phyloP scores from a whole-genome alignment of 2,329 filamentous ascomycete species.

The Aspergillus persii region DNA sequence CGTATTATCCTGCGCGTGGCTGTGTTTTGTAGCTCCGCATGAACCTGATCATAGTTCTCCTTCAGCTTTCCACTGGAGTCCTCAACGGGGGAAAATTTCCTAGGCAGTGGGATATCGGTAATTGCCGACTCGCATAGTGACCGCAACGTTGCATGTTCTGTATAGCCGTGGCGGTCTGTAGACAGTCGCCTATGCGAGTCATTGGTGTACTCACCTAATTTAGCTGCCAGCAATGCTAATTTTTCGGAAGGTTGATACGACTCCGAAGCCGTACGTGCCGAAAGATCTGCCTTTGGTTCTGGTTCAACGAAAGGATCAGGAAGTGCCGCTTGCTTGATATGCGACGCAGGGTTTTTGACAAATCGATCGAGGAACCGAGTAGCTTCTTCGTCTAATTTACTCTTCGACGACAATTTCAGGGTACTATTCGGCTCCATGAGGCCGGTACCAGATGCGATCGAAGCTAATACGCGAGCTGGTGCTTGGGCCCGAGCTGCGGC shows the following conservation, averaged over 20 bases:
- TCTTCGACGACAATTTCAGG: not conserved
- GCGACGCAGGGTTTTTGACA: slow-evolving; percentile 2
- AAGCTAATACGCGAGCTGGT: not conserved
- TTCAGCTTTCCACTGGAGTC: not conserved
- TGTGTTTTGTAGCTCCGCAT: not conserved
- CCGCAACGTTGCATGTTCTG: not conserved
- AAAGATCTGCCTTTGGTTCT: not conserved
- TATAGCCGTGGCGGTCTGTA: not conserved
- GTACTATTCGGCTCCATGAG: not conserved
- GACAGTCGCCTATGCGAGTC: not conserved
- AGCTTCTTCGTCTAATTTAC: not conserved
- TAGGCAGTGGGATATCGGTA: not conserved
- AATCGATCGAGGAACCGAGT: not conserved
- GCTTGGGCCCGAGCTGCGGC: not conserved
- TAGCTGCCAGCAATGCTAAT: not conserved
- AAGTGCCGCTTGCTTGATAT: not conserved
- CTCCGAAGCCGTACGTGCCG: not conserved
- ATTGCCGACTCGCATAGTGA: not conserved
- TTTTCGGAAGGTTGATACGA: not conserved
- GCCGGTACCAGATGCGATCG: not conserved
- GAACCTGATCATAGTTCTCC: not conserved
- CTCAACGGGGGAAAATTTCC: not conserved
- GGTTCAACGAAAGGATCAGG: not conserved
- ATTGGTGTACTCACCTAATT: not conserved
- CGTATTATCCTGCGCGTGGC: not conserved